phyloP scores from a whole-genome alignment of 2,329 filamentous ascomycete genomes.

The Phoma sp. region DNA sequence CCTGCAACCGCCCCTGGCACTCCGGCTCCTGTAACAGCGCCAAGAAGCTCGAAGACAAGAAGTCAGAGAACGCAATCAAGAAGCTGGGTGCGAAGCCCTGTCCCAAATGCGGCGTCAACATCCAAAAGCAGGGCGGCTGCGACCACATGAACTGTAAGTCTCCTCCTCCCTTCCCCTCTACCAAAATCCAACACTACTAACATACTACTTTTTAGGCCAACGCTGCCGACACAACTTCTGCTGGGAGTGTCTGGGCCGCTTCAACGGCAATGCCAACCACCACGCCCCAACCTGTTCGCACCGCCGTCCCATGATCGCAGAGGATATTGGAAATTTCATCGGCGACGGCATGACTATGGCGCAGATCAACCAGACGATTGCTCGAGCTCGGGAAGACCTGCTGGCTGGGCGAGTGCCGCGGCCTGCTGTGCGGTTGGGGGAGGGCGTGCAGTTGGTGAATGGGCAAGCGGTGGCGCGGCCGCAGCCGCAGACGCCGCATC shows the following conservation, averaged over 20 bases:
- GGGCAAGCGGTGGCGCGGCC: not conserved
- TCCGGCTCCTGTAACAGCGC: conserved; percentile 20
- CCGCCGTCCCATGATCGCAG: conserved; percentile 16
- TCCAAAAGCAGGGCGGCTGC: conserved; percentile 37
- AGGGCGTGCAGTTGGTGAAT: not conserved
- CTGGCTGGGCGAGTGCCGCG: not conserved
- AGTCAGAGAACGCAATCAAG: conserved; percentile 23
- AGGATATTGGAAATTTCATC: conserved; percentile 21
- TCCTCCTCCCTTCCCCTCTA: not conserved
- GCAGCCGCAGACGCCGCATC: too few relatives aligned
- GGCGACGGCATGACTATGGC: conserved; percentile 1
- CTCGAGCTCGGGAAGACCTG: not conserved
- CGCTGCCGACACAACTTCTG: conserved; percentile 32
- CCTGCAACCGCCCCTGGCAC: conserved; percentile 33
- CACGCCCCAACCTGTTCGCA: conserved; percentile 21
- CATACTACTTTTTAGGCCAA: conserved; percentile 4
- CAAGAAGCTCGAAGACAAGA: conserved; percentile 24
- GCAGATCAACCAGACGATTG: conserved; percentile 16
- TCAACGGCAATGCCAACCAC: not conserved
- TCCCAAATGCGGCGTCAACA: conserved; percentile 32
- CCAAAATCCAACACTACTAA: not conserved
- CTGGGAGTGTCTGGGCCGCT: conserved; percentile 27
- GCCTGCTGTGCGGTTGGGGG: not conserved
- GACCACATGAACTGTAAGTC: conserved; percentile 36
- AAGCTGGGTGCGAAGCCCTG: conserved; percentile 35